A percentile compares a stretch with the other conserved stretches of the same genome.
These are phyloP conservation scores for Bidens hawaiensis DNA, from an alignment of 140 eudicot species.

Conservation along the genomic window DNA sequence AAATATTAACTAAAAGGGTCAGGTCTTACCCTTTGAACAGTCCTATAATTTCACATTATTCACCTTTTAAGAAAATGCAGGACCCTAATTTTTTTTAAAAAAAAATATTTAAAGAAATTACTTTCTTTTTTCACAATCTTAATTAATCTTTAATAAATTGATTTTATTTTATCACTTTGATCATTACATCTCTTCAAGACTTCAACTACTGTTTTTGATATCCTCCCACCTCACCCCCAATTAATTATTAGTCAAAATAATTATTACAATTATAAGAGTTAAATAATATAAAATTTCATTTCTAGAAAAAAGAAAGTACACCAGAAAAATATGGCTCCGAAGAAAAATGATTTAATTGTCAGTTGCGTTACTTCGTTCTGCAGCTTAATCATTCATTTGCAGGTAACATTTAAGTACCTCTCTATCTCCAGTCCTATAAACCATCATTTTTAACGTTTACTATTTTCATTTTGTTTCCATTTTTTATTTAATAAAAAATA, in stretches of 20 bases:
- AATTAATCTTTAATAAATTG: neutral
- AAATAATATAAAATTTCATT: neutral
- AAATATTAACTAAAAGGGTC: too few relatives aligned
- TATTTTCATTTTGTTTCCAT: neutral
- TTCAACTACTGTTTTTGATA: neutral
- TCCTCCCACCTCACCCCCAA: neutral
- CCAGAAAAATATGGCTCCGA: neutral
- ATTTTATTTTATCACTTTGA: neutral
- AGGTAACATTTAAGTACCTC: conserved; percentile 36
- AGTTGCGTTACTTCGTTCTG: conserved; percentile 32
- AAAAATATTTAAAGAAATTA: too few relatives aligned
- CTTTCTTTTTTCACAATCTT: too few relatives aligned
- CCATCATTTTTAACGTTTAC: conserved; percentile 28
- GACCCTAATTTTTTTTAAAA: too few relatives aligned
- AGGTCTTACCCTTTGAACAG: too few relatives aligned
- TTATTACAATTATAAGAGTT: neutral
- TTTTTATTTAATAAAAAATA: neutral
- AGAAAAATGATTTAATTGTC: conserved; percentile 34
- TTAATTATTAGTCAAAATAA: neutral
- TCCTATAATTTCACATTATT: too few relatives aligned
- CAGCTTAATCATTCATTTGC: conserved; percentile 36
- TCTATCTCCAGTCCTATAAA: conserved; percentile 39
- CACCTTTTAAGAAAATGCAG: too few relatives aligned
- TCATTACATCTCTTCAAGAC: too few relatives aligned
- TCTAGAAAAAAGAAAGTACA: neutral